phyloP scores from a whole-genome alignment of 805 yeast genomes.

The Maudiozyma bulderi region DNA sequence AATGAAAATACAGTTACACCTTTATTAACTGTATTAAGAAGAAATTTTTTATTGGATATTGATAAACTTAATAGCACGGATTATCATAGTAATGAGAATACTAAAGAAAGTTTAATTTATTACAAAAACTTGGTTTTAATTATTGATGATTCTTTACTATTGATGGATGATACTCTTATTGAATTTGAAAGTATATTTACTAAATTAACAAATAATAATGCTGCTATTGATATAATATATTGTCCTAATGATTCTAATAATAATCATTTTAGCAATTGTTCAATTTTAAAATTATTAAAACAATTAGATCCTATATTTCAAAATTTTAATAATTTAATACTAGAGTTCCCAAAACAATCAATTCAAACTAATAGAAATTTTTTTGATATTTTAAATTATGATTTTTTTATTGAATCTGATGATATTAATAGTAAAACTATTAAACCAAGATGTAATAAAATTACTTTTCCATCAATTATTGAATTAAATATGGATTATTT shows the following conservation, averaged over 20 bases:
- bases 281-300: not conserved
- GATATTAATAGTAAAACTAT: not conserved
- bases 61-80: not conserved
- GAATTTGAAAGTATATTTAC: not conserved
- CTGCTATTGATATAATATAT: not conserved
- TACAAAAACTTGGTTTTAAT: not conserved
- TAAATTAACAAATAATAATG: not conserved
- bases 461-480: slow-evolving; percentile 10
- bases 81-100: not conserved
- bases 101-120: not conserved
- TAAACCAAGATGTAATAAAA: slow-evolving; percentile 8
- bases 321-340: slow-evolving; percentile 5
- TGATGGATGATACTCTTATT: not conserved
- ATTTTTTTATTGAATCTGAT: slow-evolving; percentile 3
- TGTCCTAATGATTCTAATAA: not conserved
- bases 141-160: not conserved
- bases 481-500: slow-evolving; percentile 12
- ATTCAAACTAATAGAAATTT: slow-evolving; percentile 3
- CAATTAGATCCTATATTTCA: not conserved
- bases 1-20: not conserved
- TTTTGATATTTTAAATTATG: slow-evolving; percentile 10
- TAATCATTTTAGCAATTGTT: not conserved
- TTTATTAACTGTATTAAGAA: not conserved
- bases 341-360: slow-evolving; percentile 3
- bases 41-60: not conserved